phyloP scores from a whole-genome alignment of 768 basidiomycete genomes.

The Lentinus brumalis region DNA sequence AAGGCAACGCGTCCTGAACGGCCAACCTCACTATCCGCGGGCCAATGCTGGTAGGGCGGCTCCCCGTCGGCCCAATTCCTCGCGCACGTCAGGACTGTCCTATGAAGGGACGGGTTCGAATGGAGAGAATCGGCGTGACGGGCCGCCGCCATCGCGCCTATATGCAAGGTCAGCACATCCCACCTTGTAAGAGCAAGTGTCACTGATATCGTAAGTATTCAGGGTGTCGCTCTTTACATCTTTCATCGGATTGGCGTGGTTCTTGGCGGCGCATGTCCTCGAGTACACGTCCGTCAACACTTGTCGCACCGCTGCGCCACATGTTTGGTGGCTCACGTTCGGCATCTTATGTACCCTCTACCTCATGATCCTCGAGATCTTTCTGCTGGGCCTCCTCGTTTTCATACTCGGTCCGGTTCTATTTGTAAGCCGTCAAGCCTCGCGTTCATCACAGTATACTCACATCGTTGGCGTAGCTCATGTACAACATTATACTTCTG shows the following conservation, averaged over 20 bases:
- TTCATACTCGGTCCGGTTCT: slow-evolving; percentile 79
- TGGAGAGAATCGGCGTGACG: background rate
- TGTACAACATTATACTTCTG: slow-evolving; percentile 78
- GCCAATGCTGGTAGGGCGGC: background rate
- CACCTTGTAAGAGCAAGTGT: background rate
- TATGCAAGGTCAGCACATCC: slow-evolving; percentile 28
- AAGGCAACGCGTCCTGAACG: slow-evolving; percentile 27
- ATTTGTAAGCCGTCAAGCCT: slow-evolving; percentile 53
- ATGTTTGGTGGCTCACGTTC: slow-evolving; percentile 87
- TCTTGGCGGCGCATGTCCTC: slow-evolving; percentile 77
- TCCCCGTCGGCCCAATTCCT: background rate
- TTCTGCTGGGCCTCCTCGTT: slow-evolving; percentile 73
- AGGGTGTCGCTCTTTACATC: slow-evolving; percentile 69
- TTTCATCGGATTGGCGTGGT: slow-evolving; percentile 78
- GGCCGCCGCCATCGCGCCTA: slow-evolving; percentile 29
- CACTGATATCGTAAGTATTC: background rate
- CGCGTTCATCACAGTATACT: background rate
- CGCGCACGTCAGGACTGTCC: slow-evolving; percentile 2
- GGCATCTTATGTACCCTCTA: slow-evolving; percentile 81
- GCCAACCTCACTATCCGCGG: slow-evolving; percentile 5
- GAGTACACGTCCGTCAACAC: slow-evolving; percentile 75
- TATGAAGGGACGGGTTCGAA: slow-evolving; percentile 6
- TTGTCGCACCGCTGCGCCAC: slow-evolving; percentile 74
- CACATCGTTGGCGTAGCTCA: slow-evolving; percentile 46
- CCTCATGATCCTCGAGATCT: slow-evolving; percentile 68